Base-by-base conservation (phyloP, 345 rosid genomes). In the Populus davidiana region DNA sequence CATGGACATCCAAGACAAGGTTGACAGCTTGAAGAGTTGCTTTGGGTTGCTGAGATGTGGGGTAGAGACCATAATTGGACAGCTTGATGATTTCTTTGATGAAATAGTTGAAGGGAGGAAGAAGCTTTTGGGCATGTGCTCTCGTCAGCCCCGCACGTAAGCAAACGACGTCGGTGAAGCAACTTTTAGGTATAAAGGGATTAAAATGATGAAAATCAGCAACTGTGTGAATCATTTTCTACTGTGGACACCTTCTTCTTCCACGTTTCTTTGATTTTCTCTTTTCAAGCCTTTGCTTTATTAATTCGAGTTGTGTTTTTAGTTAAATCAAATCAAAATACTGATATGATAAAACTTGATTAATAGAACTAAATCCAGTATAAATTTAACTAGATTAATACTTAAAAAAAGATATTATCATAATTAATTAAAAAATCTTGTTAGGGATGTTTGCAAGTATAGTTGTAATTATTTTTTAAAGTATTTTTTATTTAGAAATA, bases 11-110 rank as follows among this genome's bases (percentile, higher is more conserved):
- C 85, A 84, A 62, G 93, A 89, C 72, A 89, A 79, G 77, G 88
- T 87, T 69, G 91, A 87, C 71, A 79, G 79, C 43, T 67, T 94
- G 71, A 88, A 85, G 85, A 84, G 81, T 43, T 87, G 89, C 61
- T 89, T 94, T 77, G 89, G 93, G 77, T 54, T 86, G 81, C 78
- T 92, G 86, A 85, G 90, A 75, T 77, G 83, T 83, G 94, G 97
- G 80, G 88, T 86, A 79, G 96, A 94, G 80, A 81, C 83, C 64
- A 83, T 89, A 31, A 84, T 87, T 80, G 87, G 87, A 36, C 93
- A 93, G 76, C 84, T 94, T 79, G 98, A 94, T 88, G 97, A 91
- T 87, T 88, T 94, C 86, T 88, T 91, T 79, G 94, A 94, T 83
- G 97, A 94, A 79, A 91, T 91, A 75, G 95, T 93, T 79, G 95